A percentile compares a stretch with the other conserved stretches of the same genome.
phyloP scores from a whole-genome alignment of 108 stramenopile genomes.

The Fistulifera pelliculosa region DNA sequence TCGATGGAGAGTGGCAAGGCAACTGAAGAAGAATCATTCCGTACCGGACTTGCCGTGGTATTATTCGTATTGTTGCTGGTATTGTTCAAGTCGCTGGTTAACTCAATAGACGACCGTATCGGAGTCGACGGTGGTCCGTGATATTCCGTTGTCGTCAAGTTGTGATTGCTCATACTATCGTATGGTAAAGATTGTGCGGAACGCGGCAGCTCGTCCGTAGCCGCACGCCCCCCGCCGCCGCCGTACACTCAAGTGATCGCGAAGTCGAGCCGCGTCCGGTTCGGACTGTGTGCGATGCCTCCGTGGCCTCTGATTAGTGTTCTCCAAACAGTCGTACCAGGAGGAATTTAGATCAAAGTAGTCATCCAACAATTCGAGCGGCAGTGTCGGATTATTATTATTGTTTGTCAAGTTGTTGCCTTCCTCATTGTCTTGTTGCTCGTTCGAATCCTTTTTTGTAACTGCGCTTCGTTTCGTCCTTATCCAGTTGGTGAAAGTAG shows the following conservation, averaged over 20 bases:
- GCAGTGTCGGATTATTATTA: background rate
- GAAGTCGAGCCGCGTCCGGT: constrained; percentile 13
- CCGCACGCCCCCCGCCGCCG: no score
- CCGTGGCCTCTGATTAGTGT: no score
- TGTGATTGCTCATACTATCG: no score
- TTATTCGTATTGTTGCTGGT: background rate
- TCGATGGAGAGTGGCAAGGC: background rate
- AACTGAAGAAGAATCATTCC: background rate
- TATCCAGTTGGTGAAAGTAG: constrained; percentile 41
- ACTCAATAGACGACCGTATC: background rate
- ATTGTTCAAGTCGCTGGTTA: background rate
- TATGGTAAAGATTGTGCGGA: no score
- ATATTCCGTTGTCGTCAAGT: no score
- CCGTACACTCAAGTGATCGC: no score
- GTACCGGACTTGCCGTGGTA: background rate
- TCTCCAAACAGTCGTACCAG: no score
- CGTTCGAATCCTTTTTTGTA: background rate
- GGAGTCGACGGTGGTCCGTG: constrained; percentile 4
- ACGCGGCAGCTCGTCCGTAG: no score
- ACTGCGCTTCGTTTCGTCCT: constrained; percentile 19
- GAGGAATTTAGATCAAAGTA: no score
- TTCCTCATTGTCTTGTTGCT: background rate
- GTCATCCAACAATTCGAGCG: background rate
- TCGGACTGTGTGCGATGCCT: background rate
- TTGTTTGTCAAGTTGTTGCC: constrained; percentile 3